phyloP scores from a whole-genome alignment of 1,139 yeast genomes.

The Kurtzmaniella quercitrusa region DNA sequence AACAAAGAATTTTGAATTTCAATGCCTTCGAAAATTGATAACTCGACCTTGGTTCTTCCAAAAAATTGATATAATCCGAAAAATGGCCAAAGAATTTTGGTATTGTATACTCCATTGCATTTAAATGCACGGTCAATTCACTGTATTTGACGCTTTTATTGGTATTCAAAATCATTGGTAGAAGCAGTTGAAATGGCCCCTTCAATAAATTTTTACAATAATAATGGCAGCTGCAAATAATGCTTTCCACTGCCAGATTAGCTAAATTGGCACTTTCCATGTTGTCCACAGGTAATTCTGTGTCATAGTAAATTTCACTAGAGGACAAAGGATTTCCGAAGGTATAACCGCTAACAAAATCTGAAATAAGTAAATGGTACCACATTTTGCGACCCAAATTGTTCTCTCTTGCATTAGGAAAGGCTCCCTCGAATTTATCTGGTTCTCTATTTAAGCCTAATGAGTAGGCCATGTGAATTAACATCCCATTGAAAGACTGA shows the following conservation, averaged over 20 bases:
- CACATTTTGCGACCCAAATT: slow-evolving; percentile 49
- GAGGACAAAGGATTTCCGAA: slow-evolving; percentile 39
- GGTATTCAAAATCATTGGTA: slow-evolving; percentile 5
- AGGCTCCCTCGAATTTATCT: slow-evolving; percentile 23
- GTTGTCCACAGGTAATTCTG: slow-evolving; percentile 27
- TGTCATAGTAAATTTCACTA: slow-evolving; percentile 29
- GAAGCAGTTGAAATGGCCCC: slow-evolving; percentile 8
- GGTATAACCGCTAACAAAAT: slow-evolving; percentile 28
- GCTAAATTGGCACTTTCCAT: slow-evolving; percentile 24
- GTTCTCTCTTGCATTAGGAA: slow-evolving; percentile 23
- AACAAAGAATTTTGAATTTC: slow-evolving; percentile 14
- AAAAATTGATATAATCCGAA: slow-evolving; percentile 7
- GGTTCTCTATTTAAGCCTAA: slow-evolving; percentile 56
- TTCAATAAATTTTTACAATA: slow-evolving; percentile 4
- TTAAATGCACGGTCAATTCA: slow-evolving; percentile 8
- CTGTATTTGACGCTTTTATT: slow-evolving; percentile 6
- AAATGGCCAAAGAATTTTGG: slow-evolving; percentile 7
- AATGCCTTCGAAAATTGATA: slow-evolving; percentile 12
- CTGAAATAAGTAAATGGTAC: slow-evolving; percentile 41
- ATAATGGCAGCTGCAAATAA: slow-evolving; percentile 7
- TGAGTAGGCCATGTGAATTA: slow-evolving; percentile 46
- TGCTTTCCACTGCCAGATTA: slow-evolving; percentile 26
- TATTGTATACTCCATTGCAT: slow-evolving; percentile 7
- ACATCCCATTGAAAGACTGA: slow-evolving; percentile 38
- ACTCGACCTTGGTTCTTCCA: slow-evolving; percentile 10